A percentile compares a stretch with the other conserved stretches of the same genome.
Evolutionary conservation across 2,329 filamentous ascomycete genomes (phyloP).

Genomic region (Xylaria sp.): DNA sequence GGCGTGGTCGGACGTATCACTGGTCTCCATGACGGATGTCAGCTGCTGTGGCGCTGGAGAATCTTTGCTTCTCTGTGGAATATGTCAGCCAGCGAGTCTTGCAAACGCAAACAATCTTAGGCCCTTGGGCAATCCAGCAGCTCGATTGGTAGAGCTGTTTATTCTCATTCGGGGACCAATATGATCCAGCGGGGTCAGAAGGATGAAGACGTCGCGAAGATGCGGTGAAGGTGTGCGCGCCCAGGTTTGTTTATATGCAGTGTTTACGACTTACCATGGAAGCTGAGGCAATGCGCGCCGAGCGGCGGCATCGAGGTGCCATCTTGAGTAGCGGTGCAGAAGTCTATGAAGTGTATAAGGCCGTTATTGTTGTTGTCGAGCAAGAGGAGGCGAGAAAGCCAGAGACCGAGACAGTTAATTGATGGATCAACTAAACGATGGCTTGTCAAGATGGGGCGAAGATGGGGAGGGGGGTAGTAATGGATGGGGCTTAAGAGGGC

Average conservation of each 20-base stretch:
- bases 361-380: not conserved
- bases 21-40: slow-evolving; percentile 54
- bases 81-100: slow-evolving; percentile 1
- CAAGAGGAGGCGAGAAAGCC: not conserved
- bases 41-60: slow-evolving; percentile 34
- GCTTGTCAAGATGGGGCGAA: not conserved
- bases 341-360: not conserved
- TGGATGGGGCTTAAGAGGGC: not conserved
- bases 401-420: not conserved
- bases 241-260: slow-evolving; percentile 29
- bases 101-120: not conserved
- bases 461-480: not conserved
- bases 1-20: slow-evolving; percentile 45
- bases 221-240: not conserved
- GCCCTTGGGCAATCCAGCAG: not conserved
- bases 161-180: not conserved
- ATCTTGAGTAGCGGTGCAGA: slow-evolving; percentile 42
- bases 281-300: slow-evolving; percentile 56
- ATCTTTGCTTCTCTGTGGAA: slow-evolving; percentile 41
- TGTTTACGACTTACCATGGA: slow-evolving; percentile 51
- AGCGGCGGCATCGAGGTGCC: slow-evolving; percentile 52
- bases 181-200: not conserved
- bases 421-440: not conserved
- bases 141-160: not conserved
- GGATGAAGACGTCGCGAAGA: not conserved